These are phyloP conservation scores for Termitomyces sp. DNA, from an alignment of 768 basidiomycete genomes.

Conservation along the genomic window DNA sequence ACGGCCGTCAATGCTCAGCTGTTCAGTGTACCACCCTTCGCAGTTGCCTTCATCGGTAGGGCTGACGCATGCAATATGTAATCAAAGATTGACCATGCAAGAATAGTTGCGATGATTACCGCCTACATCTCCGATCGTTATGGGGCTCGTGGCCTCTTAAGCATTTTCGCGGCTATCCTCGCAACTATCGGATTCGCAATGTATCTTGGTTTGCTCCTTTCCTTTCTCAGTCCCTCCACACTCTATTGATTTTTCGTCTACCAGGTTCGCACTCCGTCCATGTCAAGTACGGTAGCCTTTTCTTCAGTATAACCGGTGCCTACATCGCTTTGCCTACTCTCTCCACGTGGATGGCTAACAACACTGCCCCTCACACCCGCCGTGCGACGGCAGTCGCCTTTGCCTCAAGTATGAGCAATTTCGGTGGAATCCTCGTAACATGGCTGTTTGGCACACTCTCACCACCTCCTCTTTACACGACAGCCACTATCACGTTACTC, in stretches of 20 bases:
- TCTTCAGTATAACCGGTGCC: slow-evolving; percentile 47
- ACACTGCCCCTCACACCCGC: slow-evolving; percentile 47
- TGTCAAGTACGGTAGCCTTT: slow-evolving; percentile 49
- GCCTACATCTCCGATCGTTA: slow-evolving; percentile 51
- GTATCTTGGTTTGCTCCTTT: slow-evolving; percentile 38
- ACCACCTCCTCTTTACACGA: slow-evolving; percentile 40
- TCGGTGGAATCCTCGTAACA: slow-evolving; percentile 54
- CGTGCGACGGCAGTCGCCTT: slow-evolving; percentile 56
- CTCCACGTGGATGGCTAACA: slow-evolving; percentile 57
- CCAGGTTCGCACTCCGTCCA: slow-evolving; percentile 30
- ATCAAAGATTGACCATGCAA: background rate
- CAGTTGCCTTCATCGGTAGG: slow-evolving; percentile 38
- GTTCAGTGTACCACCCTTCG: slow-evolving; percentile 56
- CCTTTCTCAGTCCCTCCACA: background rate
- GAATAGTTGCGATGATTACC: slow-evolving; percentile 5
- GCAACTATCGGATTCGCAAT: slow-evolving; percentile 45
- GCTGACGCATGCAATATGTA: slow-evolving; percentile 11
- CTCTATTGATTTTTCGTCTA: background rate
- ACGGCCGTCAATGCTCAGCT: slow-evolving; percentile 49
- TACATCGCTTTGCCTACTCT: slow-evolving; percentile 48
- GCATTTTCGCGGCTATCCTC: slow-evolving; percentile 37
- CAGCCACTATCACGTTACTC: slow-evolving; percentile 38
- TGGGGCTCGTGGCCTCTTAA: slow-evolving; percentile 40
- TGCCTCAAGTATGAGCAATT: slow-evolving; percentile 50
- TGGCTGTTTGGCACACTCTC: slow-evolving; percentile 53